Conservation (phyloP, 331 rosid species). For the Malus hybrid region DNA sequence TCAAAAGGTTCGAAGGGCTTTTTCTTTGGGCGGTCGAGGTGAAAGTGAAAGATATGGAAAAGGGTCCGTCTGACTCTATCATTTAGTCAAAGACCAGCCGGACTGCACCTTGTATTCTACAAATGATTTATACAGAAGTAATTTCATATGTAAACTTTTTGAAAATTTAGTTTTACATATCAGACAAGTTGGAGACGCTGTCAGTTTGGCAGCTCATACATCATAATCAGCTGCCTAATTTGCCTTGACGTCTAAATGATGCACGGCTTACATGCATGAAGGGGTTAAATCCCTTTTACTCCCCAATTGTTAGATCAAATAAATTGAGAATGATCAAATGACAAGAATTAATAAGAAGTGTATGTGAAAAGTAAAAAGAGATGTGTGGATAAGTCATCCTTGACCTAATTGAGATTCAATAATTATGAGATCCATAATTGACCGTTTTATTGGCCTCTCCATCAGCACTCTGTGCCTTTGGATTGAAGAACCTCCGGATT, state of each 20-base stretch:
- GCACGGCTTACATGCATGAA: slow-evolving; percentile 29
- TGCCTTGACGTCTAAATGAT: slow-evolving; percentile 30
- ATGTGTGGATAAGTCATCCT: too few species aligned
- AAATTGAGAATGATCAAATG: background rate
- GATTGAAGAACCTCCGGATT: too few species aligned
- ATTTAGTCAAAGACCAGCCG: slow-evolving; percentile 27
- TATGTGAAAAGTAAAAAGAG: too few species aligned
- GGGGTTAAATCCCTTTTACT: background rate
- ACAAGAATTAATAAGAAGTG: too few species aligned
- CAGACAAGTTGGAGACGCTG: background rate
- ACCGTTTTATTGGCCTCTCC: too few species aligned
- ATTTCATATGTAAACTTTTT: background rate
- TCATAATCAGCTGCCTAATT: background rate
- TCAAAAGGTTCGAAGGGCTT: slow-evolving; percentile 32
- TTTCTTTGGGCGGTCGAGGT: slow-evolving; percentile 80
- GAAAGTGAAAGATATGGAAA: slow-evolving; percentile 16
- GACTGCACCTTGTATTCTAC: background rate
- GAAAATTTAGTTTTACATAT: background rate
- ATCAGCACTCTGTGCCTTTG: too few species aligned
- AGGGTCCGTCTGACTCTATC: background rate
- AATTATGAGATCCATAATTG: too few species aligned
- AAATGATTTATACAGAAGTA: background rate
- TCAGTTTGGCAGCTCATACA: background rate
- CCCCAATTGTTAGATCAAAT: accelerated
- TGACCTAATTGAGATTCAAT: too few species aligned